phyloP scores from a whole-genome alignment of 1,139 yeast genomes.

The Pichia cactophila region DNA sequence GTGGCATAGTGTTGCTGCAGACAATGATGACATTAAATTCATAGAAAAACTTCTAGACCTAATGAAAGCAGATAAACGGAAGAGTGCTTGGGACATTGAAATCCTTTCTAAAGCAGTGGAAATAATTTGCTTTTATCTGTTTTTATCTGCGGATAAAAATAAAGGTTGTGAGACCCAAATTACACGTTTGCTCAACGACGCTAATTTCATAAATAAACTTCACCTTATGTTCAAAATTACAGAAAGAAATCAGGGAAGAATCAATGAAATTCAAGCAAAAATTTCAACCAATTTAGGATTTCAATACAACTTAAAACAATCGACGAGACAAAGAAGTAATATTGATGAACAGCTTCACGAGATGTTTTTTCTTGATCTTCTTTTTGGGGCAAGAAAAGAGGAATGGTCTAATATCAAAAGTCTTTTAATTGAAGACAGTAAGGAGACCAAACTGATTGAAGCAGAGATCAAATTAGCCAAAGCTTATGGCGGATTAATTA shows the following conservation, averaged over 20 bases:
- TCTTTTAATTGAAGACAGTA: constrained; percentile 52
- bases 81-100: constrained; percentile 33
- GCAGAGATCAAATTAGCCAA: constrained; percentile 66
- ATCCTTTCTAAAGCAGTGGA: constrained; percentile 63
- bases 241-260: constrained; percentile 41
- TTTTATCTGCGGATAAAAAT: constrained; percentile 45
- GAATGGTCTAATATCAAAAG: constrained; percentile 48
- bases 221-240: constrained; percentile 30
- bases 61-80: constrained; percentile 2
- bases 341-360: constrained; percentile 54
- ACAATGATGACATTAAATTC: constrained; percentile 42
- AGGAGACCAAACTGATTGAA: constrained; percentile 55
- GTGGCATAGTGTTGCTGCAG: constrained; percentile 3
- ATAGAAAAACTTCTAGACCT: constrained; percentile 39
- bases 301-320: constrained; percentile 41
- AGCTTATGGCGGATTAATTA: constrained; percentile 70
- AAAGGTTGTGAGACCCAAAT: constrained; percentile 36
- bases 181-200: constrained; percentile 36
- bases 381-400: constrained; percentile 35
- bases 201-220: constrained; percentile 31
- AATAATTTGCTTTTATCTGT: constrained; percentile 60
- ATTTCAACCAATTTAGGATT: constrained; percentile 46
- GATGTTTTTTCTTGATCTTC: constrained; percentile 52
- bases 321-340: constrained; percentile 41
- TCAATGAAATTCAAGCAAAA: constrained; percentile 34